Evolutionary conservation across 352 stramenopile species (phyloP).

Genomic region (Plasmopara muralis): DNA sequence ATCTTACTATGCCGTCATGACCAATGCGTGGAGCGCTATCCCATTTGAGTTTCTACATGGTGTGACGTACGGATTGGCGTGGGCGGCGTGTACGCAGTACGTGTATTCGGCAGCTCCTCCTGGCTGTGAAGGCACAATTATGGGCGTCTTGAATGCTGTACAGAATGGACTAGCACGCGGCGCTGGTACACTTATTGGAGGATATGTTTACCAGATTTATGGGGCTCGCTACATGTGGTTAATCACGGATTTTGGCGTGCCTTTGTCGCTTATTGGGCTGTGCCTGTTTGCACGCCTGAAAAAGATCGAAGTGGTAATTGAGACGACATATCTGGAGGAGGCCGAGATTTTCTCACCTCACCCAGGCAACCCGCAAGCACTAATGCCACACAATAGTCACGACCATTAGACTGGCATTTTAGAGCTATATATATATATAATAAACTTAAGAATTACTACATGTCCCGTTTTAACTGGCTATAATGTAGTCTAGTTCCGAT

Average conservation of each 20-base stretch:
- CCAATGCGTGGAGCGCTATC: conserved; percentile 69
- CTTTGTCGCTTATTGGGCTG: conserved; percentile 49
- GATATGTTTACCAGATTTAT: conserved; percentile 73
- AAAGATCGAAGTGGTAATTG: conserved; percentile 28
- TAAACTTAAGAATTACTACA: not conserved
- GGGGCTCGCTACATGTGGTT: conserved; percentile 62
- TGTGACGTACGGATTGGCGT: conserved; percentile 64
- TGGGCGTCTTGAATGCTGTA: conserved; percentile 69
- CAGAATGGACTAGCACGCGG: conserved; percentile 69
- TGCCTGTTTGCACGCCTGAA: conserved; percentile 56
- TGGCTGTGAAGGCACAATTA: conserved; percentile 62
- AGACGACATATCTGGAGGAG: conserved; percentile 37
- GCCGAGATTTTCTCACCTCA: conserved; percentile 67
- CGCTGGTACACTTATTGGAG: conserved; percentile 58
- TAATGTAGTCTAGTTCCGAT: too few relatives aligned
- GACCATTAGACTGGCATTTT: conserved; percentile 9
- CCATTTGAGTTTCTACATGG: conserved; percentile 79
- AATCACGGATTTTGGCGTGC: conserved; percentile 57
- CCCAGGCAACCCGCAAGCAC: conserved; percentile 30
- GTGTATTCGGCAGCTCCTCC: conserved; percentile 54
- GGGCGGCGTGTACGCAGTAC: conserved; percentile 72
- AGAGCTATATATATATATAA: conserved; percentile 3
- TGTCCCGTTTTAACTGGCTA: not conserved
- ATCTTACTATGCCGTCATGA: conserved; percentile 72
- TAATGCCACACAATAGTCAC: conserved; percentile 17